A percentile compares a stretch with the other conserved stretches of the same genome.
These are phyloP conservation scores for Anethum foeniculum DNA, from an alignment of 140 eudicot genomes.

Conservation along the genomic window DNA sequence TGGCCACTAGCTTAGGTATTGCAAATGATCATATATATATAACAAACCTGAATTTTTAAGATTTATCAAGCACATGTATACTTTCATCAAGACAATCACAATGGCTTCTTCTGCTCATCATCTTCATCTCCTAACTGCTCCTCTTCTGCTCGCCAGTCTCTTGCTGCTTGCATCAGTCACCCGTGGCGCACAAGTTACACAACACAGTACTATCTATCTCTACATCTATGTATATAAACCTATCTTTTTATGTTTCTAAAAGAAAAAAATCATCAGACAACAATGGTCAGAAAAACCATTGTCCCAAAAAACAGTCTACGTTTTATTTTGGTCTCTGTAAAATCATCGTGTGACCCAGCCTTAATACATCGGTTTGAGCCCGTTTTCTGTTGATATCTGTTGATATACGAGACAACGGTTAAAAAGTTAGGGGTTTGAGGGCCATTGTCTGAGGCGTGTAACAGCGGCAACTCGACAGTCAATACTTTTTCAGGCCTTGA, in stretches of 20 bases:
- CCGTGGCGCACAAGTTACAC: neutral
- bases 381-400: no score
- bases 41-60: neutral
- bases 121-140: neutral
- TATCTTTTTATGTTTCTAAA: neutral
- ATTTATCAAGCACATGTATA: neutral
- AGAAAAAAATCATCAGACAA: no score
- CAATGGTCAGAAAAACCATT: no score
- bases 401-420: no score
- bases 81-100: neutral
- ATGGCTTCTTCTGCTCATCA: neutral
- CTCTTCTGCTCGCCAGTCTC: slow-evolving; percentile 2
- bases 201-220: neutral
- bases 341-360: no score
- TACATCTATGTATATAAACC: neutral
- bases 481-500: no score
- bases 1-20: neutral
- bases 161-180: neutral
- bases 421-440: no score
- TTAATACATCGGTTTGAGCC: no score
- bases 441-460: no score
- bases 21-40: neutral
- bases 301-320: no score
- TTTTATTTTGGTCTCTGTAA: no score
- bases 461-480: no score